Evolutionary conservation across 176 grass and related monocot genomes (phyloP).

Genomic region (Oryza rufipogon): DNA sequence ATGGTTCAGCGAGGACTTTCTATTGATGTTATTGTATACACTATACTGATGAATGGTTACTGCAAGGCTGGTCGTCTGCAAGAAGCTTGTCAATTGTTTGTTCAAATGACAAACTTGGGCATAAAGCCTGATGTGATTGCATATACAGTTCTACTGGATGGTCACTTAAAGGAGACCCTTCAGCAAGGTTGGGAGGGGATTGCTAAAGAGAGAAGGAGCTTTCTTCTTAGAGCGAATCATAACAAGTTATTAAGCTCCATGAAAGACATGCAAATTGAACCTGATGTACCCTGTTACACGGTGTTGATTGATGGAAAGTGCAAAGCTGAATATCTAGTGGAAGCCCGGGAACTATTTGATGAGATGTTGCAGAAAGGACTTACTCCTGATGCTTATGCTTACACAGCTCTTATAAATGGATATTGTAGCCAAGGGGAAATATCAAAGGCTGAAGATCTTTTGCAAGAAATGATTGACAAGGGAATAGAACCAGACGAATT

Average conservation of each 20-base stretch:
- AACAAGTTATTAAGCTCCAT: slow-evolving; percentile 42
- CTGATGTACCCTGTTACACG: slow-evolving; percentile 77
- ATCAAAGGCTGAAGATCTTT: slow-evolving; percentile 56
- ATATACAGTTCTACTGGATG: slow-evolving; percentile 49
- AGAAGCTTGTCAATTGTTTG: slow-evolving; percentile 64
- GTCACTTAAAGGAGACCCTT: slow-evolving; percentile 41
- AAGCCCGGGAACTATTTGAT: slow-evolving; percentile 66
- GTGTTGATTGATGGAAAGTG: slow-evolving; percentile 79
- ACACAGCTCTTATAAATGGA: slow-evolving; percentile 71
- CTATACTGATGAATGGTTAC: slow-evolving; percentile 71
- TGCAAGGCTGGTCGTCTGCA: slow-evolving; percentile 50
- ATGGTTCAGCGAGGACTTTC: slow-evolving; percentile 53
- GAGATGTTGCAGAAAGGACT: slow-evolving; percentile 67
- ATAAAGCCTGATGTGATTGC: slow-evolving; percentile 72
- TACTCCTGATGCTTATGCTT: slow-evolving; percentile 59
- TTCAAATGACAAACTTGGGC: slow-evolving; percentile 54
- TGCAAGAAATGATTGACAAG: slow-evolving; percentile 70
- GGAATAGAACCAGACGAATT: slow-evolving; percentile 49
- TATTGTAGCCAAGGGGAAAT: slow-evolving; percentile 71
- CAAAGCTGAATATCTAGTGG: slow-evolving; percentile 61
- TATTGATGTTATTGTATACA: slow-evolving; percentile 67
- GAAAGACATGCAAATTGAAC: slow-evolving; percentile 52
- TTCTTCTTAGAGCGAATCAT: slow-evolving; percentile 49
- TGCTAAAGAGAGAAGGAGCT: slow-evolving; percentile 48
- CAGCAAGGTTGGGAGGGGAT: slow-evolving; percentile 33